Evolutionary conservation across 2,329 filamentous ascomycete species (phyloP), one percentile per base, ranked within the genome.

Genomic region (Escovopsis sp.): DNA sequence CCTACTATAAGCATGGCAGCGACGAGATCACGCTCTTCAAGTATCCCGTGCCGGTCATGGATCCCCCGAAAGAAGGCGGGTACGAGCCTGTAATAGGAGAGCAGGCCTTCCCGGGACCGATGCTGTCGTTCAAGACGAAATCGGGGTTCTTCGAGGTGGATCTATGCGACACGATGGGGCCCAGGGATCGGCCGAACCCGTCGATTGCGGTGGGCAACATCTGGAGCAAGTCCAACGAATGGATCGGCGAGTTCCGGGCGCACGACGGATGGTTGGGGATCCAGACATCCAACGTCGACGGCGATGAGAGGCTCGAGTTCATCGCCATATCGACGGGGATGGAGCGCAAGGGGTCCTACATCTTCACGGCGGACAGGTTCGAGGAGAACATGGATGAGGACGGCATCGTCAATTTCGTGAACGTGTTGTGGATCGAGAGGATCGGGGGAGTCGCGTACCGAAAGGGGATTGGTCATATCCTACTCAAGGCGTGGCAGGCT

Each of bases 391-490:
- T 60, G 53, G 62, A 65, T 43, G 51, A 53, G 2, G 63, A 68
- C 41, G 63, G 63, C 29, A 54, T 58, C 29, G 52, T 70, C 25
- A 64, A 69, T 43, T 62, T 67, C 50, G 60, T 67, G 14, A 68
- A 68, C 25, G 65, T 68, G 33, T 47, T 68, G 29, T 68, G 65
- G 65, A 58, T 68, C 14, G 65, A 68, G 54, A 53, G 63, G 20
- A 65, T 67, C 15, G 62, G 63, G 9, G 64, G 57, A 13, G 54
- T 67, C 42, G 58, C 58, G 7, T 66, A 62, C 43, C 51, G 65
- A 14, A 50, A 64, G 25, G 65, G 65, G 3, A 52, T 68, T 25
- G 65, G 65, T 1, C 64, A 67, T 47, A 56, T 68, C 5, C 40
- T 67, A 37, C 53, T 57, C 43, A 57, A 57, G 45, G 59, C 56